Percentiles rank a stretch among this genome's conserved stretches.
These are phyloP conservation scores for Kazachstania africana DNA, from an alignment of 805 yeast species.

Conservation along the genomic window DNA sequence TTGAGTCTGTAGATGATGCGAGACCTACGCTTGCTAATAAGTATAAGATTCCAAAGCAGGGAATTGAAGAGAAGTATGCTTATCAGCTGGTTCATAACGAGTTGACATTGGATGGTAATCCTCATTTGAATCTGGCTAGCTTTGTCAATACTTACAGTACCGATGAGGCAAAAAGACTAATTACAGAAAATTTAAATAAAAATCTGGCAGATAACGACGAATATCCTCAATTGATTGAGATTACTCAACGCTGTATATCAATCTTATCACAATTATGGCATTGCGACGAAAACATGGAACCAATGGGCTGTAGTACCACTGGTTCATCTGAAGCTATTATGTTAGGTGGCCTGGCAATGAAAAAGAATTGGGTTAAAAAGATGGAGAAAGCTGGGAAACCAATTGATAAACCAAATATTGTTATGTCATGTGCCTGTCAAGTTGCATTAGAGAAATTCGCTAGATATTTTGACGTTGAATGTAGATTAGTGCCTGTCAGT, in stretches of 20 bases:
- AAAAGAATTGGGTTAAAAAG: constrained; percentile 73
- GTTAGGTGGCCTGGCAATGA: constrained; percentile 89
- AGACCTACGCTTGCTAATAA: constrained; percentile 35
- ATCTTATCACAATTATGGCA: constrained; percentile 76
- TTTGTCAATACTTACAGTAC: constrained; percentile 72
- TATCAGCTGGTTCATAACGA: constrained; percentile 61
- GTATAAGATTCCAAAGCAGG: constrained; percentile 47
- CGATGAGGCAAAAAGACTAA: constrained; percentile 40
- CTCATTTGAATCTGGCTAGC: constrained; percentile 75
- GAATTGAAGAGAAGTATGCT: constrained; percentile 41
- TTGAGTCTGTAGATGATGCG: too few species aligned
- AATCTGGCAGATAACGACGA: constrained; percentile 90
- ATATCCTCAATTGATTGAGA: constrained; percentile 72
- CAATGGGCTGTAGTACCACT: constrained; percentile 84
- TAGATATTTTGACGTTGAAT: constrained; percentile 84
- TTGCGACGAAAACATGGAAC: constrained; percentile 37
- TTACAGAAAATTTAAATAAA: constrained; percentile 64
- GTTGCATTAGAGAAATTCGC: constrained; percentile 93
- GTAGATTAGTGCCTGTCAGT: constrained; percentile 59
- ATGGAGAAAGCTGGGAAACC: constrained; percentile 50
- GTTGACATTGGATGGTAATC: constrained; percentile 71
- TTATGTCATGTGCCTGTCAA: constrained; percentile 89
- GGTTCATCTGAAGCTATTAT: constrained; percentile 92
- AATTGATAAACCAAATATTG: constrained; percentile 59
- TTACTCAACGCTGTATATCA: constrained; percentile 73